Evolutionary conservation across 805 yeast genomes (phyloP), one percentile per base, ranked within the genome.

Genomic region (Kuraishia hungarica): DNA sequence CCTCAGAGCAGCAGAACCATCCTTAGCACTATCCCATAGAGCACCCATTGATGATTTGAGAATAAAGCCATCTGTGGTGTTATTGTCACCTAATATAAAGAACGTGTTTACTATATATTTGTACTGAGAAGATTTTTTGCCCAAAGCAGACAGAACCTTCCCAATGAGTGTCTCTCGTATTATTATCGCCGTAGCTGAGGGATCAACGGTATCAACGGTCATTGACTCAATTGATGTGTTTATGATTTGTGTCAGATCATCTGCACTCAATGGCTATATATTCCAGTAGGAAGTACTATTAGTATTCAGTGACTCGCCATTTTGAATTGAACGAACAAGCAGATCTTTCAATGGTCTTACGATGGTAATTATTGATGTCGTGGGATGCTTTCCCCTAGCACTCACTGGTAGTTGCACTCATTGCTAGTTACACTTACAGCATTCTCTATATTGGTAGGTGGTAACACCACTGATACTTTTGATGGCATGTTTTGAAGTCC

Each of bases 21-120:
- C 90, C 51, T 72, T 80, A 13, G 69, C 67, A 8, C 70, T 62
- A 58, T 83, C 83, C 87, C 88, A 84, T 3, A 76, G 68, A 0
- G 84, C 77, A 11, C 84, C 86, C 51, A 81, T 70, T 4, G 72
- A 66, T 10, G 76, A 68, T 2, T 67, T 59, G 20, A 76, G 59
- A 23, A 63, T 62, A 1, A 60, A 59, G 13, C 61, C 62, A 4
- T 56, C 43, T 21, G 65, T 58, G 10, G 58, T 60, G 35, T 17
- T 49, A 17, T 48, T 8, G 19, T 10, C 24, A 8, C 29, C 24
- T 3, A 39, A 22, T 15, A 82, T 57, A 1, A 61, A 59, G 21
- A 81, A 75, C 2, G 74, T 62, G 50, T 75, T 78, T 15, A 81
- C 75, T 48, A 84, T 62, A 65, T 81, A 83, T 65, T 84, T 84